phyloP scores from a whole-genome alignment of 2,329 filamentous ascomycete species.

The Huntiella omanensis region DNA sequence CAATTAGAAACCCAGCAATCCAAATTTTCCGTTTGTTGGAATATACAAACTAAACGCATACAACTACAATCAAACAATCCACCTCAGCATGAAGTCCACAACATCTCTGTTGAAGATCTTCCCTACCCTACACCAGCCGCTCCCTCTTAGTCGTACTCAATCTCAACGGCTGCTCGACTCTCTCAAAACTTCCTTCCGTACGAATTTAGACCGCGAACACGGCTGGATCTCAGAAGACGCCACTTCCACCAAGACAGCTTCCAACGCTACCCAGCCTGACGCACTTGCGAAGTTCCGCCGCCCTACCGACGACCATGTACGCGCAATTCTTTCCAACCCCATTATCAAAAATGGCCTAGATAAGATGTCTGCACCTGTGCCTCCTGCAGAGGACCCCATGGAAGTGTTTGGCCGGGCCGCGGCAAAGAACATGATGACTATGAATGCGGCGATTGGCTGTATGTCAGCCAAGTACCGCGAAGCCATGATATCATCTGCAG shows the following conservation, averaged over 20 bases:
- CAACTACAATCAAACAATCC: not conserved
- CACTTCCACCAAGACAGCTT: conserved; percentile 8
- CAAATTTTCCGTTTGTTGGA: too few relatives aligned
- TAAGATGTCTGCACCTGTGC: conserved; percentile 11
- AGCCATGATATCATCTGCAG: conserved; percentile 18
- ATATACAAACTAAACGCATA: too few relatives aligned
- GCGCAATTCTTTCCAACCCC: conserved; percentile 36
- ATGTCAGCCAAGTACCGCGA: conserved; percentile 28
- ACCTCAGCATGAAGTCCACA: conserved; percentile 6
- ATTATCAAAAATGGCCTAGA: conserved; percentile 26
- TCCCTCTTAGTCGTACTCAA: conserved; percentile 30
- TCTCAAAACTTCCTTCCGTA: conserved; percentile 37
- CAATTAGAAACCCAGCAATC: too few relatives aligned
- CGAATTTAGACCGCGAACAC: conserved; percentile 38
- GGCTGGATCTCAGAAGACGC: conserved; percentile 22
- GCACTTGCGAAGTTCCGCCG: conserved; percentile 14
- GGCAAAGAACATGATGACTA: conserved; percentile 36
- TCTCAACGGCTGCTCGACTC: conserved; percentile 35
- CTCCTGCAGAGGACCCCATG: conserved; percentile 25
- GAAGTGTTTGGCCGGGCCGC: conserved; percentile 38
- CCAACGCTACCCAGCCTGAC: conserved; percentile 6
- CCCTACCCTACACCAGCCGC: conserved; percentile 30
- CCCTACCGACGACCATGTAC: conserved; percentile 32
- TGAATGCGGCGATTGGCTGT: conserved; percentile 33
- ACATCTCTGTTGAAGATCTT: conserved; percentile 17